Evolutionary conservation across 441 rosid genomes (phyloP).

Genomic region (Isatis lusitanica): DNA sequence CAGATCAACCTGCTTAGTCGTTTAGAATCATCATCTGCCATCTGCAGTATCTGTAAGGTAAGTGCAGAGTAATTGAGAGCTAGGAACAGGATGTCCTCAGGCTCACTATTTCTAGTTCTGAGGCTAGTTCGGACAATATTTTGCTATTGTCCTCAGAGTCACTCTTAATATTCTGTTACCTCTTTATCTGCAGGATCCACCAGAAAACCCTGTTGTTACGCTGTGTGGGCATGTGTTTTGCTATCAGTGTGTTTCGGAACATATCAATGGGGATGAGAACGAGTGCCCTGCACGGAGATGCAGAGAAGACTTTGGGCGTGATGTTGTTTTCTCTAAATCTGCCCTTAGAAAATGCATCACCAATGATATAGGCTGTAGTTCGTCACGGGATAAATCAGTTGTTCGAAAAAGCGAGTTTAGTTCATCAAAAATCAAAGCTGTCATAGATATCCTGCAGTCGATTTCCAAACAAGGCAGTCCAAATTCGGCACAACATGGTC

Average conservation of each 20-base stretch:
- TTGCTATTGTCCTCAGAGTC: too few relatives aligned
- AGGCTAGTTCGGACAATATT: conserved; percentile 9
- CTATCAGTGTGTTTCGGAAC: conserved; percentile 79
- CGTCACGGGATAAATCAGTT: conserved; percentile 43
- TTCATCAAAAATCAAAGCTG: conserved; percentile 81
- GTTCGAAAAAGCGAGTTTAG: conserved; percentile 47
- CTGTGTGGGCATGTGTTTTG: conserved; percentile 92
- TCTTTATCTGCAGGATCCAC: conserved; percentile 76
- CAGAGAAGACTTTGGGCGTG: conserved; percentile 70
- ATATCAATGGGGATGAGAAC: conserved; percentile 77
- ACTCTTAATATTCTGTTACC: neutral
- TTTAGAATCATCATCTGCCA: conserved; percentile 65
- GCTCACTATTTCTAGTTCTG: conserved; percentile 7
- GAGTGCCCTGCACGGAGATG: conserved; percentile 71
- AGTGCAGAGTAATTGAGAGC: conserved; percentile 35
- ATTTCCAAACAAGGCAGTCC: conserved; percentile 42
- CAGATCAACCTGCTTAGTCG: conserved; percentile 49
- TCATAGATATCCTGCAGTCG: conserved; percentile 68
- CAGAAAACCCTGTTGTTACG: conserved; percentile 89
- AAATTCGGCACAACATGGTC: conserved; percentile 43
- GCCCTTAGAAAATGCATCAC: conserved; percentile 59
- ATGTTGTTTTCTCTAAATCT: conserved; percentile 74
- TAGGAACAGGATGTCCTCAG: conserved; percentile 11
- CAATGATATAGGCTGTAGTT: conserved; percentile 43
- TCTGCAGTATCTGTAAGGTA: conserved; percentile 74